A percentile compares a stretch with the other conserved stretches of the same genome.
phyloP scores from a whole-genome alignment of 2,329 filamentous ascomycete genomes.

The Cylindrodendrum hubeiense region DNA sequence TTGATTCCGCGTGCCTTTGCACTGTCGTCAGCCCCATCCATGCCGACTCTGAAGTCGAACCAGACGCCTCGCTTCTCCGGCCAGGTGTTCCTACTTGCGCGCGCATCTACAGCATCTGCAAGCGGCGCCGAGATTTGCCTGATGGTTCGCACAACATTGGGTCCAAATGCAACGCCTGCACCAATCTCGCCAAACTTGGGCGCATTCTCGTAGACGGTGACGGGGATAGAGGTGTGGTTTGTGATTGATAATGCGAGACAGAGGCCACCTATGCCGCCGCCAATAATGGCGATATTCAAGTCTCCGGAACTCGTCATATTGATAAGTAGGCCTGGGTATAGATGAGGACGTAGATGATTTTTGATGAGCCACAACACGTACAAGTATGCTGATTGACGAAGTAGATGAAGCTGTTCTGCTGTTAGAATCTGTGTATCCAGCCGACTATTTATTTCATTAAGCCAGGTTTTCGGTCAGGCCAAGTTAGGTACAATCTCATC shows the following conservation, averaged over 20 bases:
- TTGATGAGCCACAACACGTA: too few relatives aligned
- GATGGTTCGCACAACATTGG: conserved; percentile 21
- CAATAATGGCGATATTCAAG: conserved; percentile 50
- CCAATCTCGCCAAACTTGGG: conserved; percentile 27
- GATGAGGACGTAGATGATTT: too few relatives aligned
- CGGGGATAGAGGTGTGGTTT: conserved; percentile 14
- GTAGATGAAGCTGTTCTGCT: too few relatives aligned
- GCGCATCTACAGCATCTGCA: background rate
- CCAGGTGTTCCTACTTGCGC: conserved; percentile 12
- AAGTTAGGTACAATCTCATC: too few relatives aligned
- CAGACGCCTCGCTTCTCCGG: conserved; percentile 14
- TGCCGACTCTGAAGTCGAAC: conserved; percentile 23
- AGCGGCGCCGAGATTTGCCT: conserved; percentile 10
- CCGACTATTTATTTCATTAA: too few relatives aligned
- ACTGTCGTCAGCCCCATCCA: conserved; percentile 5
- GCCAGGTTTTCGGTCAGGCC: too few relatives aligned
- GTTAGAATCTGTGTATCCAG: too few relatives aligned
- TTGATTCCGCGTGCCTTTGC: conserved; percentile 8
- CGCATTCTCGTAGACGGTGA: conserved; percentile 25
- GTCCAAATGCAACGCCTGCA: conserved; percentile 22
- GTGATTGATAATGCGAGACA: conserved; percentile 14
- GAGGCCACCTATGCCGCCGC: conserved; percentile 27
- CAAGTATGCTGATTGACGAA: too few relatives aligned
- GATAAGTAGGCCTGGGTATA: background rate
- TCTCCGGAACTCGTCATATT: conserved; percentile 26